Conservation (phyloP, 2,329 filamentous ascomycete genomes). For the Chrysosphaeria jannelii region DNA sequence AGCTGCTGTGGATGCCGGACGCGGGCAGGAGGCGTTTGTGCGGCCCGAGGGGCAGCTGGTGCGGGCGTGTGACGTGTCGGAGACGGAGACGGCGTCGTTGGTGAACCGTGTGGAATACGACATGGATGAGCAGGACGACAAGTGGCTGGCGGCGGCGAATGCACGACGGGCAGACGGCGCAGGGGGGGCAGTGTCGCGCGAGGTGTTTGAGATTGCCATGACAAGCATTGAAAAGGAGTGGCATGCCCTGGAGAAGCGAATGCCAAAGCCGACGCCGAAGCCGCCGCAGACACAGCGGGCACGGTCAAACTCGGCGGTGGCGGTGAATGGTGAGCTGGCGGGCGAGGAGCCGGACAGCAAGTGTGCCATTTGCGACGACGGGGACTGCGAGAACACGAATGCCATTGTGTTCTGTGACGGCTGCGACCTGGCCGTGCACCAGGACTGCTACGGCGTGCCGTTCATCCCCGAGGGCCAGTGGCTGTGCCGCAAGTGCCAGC, state of each 20-base stretch:
- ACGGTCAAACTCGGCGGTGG: slow-evolving; percentile 74
- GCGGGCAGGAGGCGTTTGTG: slow-evolving; percentile 74
- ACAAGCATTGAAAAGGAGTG: slow-evolving; percentile 98
- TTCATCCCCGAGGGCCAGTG: slow-evolving; percentile 98
- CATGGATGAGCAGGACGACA: slow-evolving; percentile 97
- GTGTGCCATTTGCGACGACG: slow-evolving; percentile 91
- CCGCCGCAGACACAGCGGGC: slow-evolving; percentile 83
- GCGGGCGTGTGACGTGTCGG: slow-evolving; percentile 24
- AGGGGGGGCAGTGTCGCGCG: slow-evolving; percentile 61
- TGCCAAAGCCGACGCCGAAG: slow-evolving; percentile 90
- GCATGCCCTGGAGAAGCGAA: slow-evolving; percentile 83
- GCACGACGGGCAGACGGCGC: slow-evolving; percentile 39
- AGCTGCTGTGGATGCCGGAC: slow-evolving; percentile 79
- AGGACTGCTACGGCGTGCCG: slow-evolving; percentile 94
- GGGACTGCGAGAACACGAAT: slow-evolving; percentile 98
- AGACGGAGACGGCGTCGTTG: slow-evolving; percentile 18
- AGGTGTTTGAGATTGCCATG: slow-evolving; percentile 90
- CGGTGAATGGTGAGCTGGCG: slow-evolving; percentile 68
- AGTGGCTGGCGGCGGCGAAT: slow-evolving; percentile 77
- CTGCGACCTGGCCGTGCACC: slow-evolving; percentile 88
- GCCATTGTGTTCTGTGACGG: slow-evolving; percentile 98
- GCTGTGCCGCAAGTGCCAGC: slow-evolving; percentile 87
- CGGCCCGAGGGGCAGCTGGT: slow-evolving; percentile 45
- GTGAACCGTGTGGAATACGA: slow-evolving; percentile 92
- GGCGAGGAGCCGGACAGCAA: slow-evolving; percentile 93